Percentiles rank a stretch among this genome's conserved stretches.
Conservation (phyloP, 164 flowering plant genomes). For the Vitis labrusca region DNA sequence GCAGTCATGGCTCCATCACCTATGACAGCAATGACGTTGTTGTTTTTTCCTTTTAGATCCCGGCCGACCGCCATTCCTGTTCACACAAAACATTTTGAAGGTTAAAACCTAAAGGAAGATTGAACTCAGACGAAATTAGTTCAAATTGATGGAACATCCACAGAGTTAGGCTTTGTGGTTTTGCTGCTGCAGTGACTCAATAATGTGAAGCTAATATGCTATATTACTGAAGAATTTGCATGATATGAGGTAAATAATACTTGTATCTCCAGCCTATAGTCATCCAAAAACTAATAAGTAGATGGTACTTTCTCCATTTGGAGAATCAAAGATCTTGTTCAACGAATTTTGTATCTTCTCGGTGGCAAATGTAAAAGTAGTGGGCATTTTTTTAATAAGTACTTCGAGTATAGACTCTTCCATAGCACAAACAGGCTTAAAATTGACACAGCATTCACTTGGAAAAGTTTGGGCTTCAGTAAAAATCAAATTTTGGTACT, state of each 20-base stretch:
- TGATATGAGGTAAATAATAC: neutral
- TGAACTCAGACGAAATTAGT: too few species aligned
- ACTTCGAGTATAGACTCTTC: neutral
- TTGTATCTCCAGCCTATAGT: neutral
- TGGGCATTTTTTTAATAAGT: neutral
- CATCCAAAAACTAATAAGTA: too few species aligned
- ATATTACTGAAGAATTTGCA: neutral
- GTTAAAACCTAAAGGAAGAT: neutral
- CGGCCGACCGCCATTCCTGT: conserved; percentile 99
- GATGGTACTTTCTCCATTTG: neutral
- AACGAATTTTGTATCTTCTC: too few species aligned
- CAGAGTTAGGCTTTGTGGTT: too few species aligned
- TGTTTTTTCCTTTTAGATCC: conserved; percentile 81
- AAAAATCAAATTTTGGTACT: neutral
- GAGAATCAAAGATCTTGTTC: neutral
- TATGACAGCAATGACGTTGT: conserved; percentile 82
- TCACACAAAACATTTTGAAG: conserved; percentile 13
- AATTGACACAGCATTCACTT: neutral
- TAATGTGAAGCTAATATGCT: too few species aligned
- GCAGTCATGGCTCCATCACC: conserved; percentile 99
- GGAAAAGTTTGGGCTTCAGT: neutral
- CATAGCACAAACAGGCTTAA: neutral
- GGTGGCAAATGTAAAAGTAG: too few species aligned
- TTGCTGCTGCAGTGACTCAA: too few species aligned
- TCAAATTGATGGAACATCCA: too few species aligned